A percentile compares a stretch with the other conserved stretches of the same genome.
phyloP scores from a whole-genome alignment of 352 stramenopile species.

The Phytophthora pisi region DNA sequence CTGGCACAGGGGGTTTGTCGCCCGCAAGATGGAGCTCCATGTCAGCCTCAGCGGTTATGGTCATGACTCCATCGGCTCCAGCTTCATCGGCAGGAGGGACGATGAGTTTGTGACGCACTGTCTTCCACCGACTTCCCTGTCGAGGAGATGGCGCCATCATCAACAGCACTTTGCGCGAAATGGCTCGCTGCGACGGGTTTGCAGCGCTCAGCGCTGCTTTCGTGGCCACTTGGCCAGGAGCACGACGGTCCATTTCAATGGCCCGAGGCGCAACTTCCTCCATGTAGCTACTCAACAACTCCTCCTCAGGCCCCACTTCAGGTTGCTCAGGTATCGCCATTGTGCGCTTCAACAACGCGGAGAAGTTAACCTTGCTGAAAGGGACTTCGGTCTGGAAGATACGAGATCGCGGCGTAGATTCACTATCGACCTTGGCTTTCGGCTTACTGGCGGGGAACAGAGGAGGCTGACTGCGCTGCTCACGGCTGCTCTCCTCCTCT shows the following conservation, averaged over 20 bases:
- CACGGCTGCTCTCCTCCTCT: conserved; percentile 3
- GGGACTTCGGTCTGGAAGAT: conserved; percentile 32
- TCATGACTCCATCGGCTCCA: conserved; percentile 8
- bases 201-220: conserved; percentile 26
- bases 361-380: conserved; percentile 6
- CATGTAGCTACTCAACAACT: conserved; percentile 30
- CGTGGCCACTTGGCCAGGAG: conserved; percentile 22
- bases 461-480: background rate
- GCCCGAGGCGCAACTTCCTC: conserved; percentile 22
- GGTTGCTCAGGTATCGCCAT: background rate
- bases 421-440: background rate
- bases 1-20: conserved; percentile 1
- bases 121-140: conserved; percentile 31
- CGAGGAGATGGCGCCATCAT: conserved; percentile 23
- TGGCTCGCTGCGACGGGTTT: conserved; percentile 22
- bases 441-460: background rate
- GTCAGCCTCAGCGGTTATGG: conserved; percentile 28
- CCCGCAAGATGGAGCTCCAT: conserved; percentile 13
- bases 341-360: background rate
- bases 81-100: conserved; percentile 6
- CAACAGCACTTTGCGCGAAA: conserved; percentile 26
- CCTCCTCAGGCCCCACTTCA: conserved; percentile 3
- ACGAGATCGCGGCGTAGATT: conserved; percentile 12
- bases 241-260: conserved; percentile 28
- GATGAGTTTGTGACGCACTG: conserved; percentile 29